Conservation (phyloP, 1,284 basidiomycete species). For the Puccinia novopanici region DNA sequence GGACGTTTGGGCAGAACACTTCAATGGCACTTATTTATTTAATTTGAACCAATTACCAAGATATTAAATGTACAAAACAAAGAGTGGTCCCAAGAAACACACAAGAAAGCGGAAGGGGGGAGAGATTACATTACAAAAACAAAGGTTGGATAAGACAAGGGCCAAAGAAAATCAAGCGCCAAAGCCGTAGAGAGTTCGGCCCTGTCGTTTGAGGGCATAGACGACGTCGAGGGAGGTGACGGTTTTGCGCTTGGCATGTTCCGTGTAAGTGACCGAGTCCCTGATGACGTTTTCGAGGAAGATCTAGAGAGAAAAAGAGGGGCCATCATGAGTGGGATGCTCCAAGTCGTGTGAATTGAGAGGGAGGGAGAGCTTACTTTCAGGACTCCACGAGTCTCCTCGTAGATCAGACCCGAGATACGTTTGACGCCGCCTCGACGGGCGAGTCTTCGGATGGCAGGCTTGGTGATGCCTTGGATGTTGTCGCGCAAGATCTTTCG, state of each 20-base stretch:
- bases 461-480: constrained; percentile 53
- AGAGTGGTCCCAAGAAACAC: too few species aligned
- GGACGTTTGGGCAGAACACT: too few species aligned
- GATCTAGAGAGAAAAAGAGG: too few species aligned
- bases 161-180: too few species aligned
- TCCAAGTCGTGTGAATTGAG: background rate
- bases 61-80: too few species aligned
- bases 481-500: constrained; percentile 46
- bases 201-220: constrained; percentile 87
- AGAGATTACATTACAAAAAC: too few species aligned
- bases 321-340: too few species aligned
- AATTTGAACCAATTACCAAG: too few species aligned
- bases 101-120: too few species aligned
- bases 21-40: too few species aligned
- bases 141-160: too few species aligned
- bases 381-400: constrained; percentile 72
- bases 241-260: constrained; percentile 85
- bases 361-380: too few species aligned
- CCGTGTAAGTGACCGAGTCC: constrained; percentile 69
- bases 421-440: constrained; percentile 94
- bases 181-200: constrained; percentile 83
- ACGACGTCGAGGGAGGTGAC: constrained; percentile 86
- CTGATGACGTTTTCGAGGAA: constrained; percentile 67
- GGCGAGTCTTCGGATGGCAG: constrained; percentile 84
- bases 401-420: constrained; percentile 74